Conservation (phyloP, 140 eudicot genomes). For the Cichorium intybus region DNA sequence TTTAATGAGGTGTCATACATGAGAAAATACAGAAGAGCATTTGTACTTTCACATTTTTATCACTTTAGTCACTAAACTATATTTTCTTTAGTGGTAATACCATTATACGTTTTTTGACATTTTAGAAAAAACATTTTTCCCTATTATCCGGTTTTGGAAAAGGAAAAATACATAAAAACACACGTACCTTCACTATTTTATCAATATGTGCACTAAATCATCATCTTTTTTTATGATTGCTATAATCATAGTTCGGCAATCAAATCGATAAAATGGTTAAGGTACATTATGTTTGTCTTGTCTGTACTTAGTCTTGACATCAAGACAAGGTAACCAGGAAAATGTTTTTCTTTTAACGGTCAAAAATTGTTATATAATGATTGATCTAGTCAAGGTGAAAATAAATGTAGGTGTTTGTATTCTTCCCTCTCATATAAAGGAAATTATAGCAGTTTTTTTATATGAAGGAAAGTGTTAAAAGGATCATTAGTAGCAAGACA, state of each 20-base stretch:
- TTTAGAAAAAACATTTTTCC: background rate
- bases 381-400: background rate
- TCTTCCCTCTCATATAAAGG: background rate
- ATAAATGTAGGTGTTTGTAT: too few relatives aligned
- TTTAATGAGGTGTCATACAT: background rate
- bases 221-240: background rate
- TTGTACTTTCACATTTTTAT: background rate
- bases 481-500: background rate
- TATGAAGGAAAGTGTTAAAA: background rate
- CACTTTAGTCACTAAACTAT: background rate
- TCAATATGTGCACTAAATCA: background rate
- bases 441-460: background rate
- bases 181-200: background rate
- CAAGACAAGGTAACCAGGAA: background rate
- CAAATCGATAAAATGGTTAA: background rate
- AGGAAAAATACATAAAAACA: too few relatives aligned
- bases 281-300: background rate
- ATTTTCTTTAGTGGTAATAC: background rate
- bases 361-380: too few relatives aligned
- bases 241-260: background rate
- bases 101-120: background rate
- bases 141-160: background rate
- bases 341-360: too few relatives aligned
- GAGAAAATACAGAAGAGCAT: background rate
- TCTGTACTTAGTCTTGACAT: background rate